These are phyloP conservation scores for Jacaranda copaia DNA, from an alignment of 257 asterid species.

Conservation along the genomic window DNA sequence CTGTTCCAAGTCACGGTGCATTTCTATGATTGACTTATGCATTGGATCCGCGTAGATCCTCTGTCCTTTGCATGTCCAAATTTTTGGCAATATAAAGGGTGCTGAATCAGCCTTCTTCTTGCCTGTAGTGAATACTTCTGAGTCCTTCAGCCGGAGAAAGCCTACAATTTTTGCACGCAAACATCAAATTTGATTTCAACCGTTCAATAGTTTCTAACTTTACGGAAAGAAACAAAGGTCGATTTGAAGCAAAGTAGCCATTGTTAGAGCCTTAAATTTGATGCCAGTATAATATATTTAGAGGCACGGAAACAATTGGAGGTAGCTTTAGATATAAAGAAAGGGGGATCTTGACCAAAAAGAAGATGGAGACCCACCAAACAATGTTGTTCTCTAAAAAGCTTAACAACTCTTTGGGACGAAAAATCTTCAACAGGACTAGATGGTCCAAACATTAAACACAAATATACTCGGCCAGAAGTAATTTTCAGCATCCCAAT, in stretches of 20 bases:
- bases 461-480: constrained; percentile 15
- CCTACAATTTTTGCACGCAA: constrained; percentile 43
- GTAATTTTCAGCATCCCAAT: neutral
- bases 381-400: constrained; percentile 33
- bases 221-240: constrained; percentile 41
- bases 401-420: constrained; percentile 19
- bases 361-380: constrained; percentile 43
- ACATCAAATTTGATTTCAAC: constrained; percentile 7
- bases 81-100: constrained; percentile 45
- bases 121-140: constrained; percentile 48
- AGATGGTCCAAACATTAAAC: constrained; percentile 18
- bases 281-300: constrained; percentile 16
- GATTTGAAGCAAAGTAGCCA: constrained; percentile 36
- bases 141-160: constrained; percentile 76
- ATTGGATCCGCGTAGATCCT: constrained; percentile 73
- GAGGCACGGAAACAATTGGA: constrained; percentile 33
- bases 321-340: constrained; percentile 32
- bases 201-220: neutral
- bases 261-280: constrained; percentile 27
- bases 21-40: constrained; percentile 56
- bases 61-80: constrained; percentile 53
- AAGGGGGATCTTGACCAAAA: constrained; percentile 33
- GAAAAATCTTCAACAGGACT: constrained; percentile 20
- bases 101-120: constrained; percentile 43
- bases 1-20: constrained; percentile 67